Conservation (phyloP, 1,284 basidiomycete genomes). For the Salmacisia buchloeana region DNA sequence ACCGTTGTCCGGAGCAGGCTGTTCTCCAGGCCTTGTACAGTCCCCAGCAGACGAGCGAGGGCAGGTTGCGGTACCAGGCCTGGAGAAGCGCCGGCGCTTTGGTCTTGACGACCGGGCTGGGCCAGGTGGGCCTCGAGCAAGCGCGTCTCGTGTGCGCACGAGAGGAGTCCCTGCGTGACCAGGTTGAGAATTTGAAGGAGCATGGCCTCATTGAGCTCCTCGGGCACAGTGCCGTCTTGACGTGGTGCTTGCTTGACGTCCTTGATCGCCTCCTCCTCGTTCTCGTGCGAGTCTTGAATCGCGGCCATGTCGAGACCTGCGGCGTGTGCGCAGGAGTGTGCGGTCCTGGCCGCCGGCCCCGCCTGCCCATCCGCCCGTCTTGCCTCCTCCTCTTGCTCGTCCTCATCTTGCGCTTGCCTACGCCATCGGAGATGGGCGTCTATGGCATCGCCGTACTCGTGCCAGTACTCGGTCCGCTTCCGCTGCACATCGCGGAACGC, state of each 20-base stretch:
- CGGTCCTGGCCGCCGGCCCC: neutral
- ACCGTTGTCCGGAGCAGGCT: constrained; percentile 1
- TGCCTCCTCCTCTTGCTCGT: neutral
- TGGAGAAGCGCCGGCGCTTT: too few species aligned
- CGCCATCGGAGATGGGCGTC: neutral
- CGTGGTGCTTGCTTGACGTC: neutral
- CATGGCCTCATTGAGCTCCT: neutral
- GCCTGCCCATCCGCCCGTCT: neutral
- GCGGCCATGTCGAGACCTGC: neutral
- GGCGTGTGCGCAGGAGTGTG: neutral
- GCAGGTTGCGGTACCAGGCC: neutral
- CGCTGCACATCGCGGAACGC: constrained; percentile 6
- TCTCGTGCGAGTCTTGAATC: neutral
- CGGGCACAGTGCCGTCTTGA: neutral
- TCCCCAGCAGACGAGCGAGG: neutral
- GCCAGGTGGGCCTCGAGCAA: neutral
- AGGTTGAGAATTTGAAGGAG: constrained; percentile 7
- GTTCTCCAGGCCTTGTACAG: neutral
- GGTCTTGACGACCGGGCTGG: neutral
- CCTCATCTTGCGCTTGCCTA: neutral
- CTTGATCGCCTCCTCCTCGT: too few species aligned
- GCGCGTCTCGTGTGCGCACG: neutral
- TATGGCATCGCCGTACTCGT: constrained; percentile 1
- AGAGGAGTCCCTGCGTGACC: neutral
- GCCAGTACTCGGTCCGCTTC: neutral